Evolutionary conservation across 306 rosid genomes (phyloP), one percentile per base, ranked within the genome.

Genomic region (Calophaca sinica): DNA sequence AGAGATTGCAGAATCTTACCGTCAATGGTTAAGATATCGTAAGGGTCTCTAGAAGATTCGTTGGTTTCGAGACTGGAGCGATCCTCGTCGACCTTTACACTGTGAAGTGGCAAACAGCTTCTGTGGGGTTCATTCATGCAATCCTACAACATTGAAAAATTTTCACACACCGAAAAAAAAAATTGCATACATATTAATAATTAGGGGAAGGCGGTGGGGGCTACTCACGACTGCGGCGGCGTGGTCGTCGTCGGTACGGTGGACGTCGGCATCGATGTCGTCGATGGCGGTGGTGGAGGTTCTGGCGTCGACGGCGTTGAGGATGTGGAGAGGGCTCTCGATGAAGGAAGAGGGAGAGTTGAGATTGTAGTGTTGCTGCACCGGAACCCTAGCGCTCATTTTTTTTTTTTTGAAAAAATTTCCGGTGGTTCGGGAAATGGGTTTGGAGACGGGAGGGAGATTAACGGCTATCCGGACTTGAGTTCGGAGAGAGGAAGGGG

Each of bases 351-450:
- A 82, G 12, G 96, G 86, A 4, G 98, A 88, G 70, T 89, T 86
- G 75, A 94, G 92, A 77, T 85, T 86, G 88, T 91, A 94, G 85
- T 89, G 97, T 82, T 89, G 97, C 82, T 91, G 96, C 33, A 89
- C 89, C 63, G 97, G 97, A 89, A 88, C 90, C 89, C 97, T 91
- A 62, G 88, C 58, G 75, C 87, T 86, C 98, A 93, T 92, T 82
- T 57, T 51, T 2, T 7, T 10, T 7, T 48, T 10, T 10, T 6
- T 41, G 0, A 6, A 8, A 36, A 62, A 5, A 6, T n/a, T 68
- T 28, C 6, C 42, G 46, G 59, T n/a, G 68, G 57, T 8, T 53
- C 9, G 55, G 74, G 4, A 67, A 33, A 64, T 54, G 12, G 46
- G 49, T 52, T 15, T 32, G 33, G 64, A 72, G 50, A 55, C 39